A percentile compares a stretch with the other conserved stretches of the same genome.
Evolutionary conservation across 228 moss, liverwort and hornwort genomes (phyloP).

Genomic region (Sphagnum fallax): DNA sequence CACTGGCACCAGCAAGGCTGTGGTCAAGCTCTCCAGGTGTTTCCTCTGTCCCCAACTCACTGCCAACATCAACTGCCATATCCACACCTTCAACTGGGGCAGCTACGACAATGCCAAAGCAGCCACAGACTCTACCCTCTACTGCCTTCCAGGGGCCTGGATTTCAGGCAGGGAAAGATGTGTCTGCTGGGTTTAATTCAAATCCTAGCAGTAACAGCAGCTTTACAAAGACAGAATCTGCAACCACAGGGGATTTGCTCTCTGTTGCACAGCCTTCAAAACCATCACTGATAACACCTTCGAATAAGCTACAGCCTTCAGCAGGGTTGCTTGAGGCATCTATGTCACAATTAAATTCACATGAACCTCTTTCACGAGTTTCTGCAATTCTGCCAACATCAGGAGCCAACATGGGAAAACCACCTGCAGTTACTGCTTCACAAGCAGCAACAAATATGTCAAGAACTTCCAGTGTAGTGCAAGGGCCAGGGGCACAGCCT

Average conservation of each 20-base stretch:
- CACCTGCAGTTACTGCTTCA: conserved; percentile 7
- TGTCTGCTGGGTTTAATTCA: conserved; percentile 51
- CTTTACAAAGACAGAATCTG: conserved; percentile 22
- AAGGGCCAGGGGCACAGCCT: conserved; percentile 10
- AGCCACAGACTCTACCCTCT: conserved; percentile 19
- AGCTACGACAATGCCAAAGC: conserved; percentile 8
- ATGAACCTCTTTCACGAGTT: conserved; percentile 9
- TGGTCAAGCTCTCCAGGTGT: conserved; percentile 1
- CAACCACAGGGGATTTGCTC: conserved; percentile 26
- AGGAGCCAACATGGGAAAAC: conserved; percentile 16
- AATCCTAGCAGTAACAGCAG: conserved; percentile 16
- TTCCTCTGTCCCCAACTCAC: conserved; percentile 27
- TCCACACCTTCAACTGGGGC: conserved; percentile 26
- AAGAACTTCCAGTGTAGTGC: conserved; percentile 13
- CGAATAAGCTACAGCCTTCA: conserved; percentile 31
- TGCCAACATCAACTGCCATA: conserved; percentile 18
- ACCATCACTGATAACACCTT: conserved; percentile 9
- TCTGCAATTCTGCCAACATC: conserved; percentile 3
- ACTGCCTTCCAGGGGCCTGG: conserved; percentile 30
- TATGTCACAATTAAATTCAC: conserved; percentile 42
- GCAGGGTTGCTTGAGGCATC: conserved; percentile 40
- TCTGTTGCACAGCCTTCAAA: conserved; percentile 24
- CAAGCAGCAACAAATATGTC: conserved; percentile 11
- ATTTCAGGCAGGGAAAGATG: conserved; percentile 43
- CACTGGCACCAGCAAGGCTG: not conserved